A percentile compares a stretch with the other conserved stretches of the same genome.
These are phyloP conservation scores for Pyrenophora seminiperda DNA, from an alignment of 2,329 filamentous ascomycete species.

Conservation along the genomic window DNA sequence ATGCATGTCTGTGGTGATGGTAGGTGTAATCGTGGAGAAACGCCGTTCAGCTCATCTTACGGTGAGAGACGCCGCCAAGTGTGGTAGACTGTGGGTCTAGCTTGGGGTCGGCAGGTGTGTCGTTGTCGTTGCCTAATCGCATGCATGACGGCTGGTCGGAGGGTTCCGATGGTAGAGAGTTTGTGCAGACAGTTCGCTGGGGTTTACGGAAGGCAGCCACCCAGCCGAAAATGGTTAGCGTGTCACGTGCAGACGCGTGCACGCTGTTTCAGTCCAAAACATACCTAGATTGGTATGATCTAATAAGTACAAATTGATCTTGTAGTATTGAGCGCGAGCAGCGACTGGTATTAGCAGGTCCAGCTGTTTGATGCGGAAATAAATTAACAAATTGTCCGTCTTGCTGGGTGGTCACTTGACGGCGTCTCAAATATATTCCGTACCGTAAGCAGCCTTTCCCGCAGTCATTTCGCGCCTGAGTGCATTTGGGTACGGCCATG, in stretches of 20 bases:
- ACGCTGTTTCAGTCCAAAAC: too few species aligned
- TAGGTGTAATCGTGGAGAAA: conserved; percentile 11
- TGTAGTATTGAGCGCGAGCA: too few species aligned
- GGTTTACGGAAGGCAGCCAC: conserved; percentile 8
- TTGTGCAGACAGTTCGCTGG: conserved; percentile 1
- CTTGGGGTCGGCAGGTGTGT: conserved; percentile 9
- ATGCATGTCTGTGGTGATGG: conserved; percentile 19
- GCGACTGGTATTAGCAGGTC: too few species aligned
- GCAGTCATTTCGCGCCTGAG: too few species aligned
- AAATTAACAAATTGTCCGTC: too few species aligned
- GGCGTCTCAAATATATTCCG: too few species aligned
- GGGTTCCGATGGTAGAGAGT: conserved; percentile 2
- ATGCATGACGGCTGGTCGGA: conserved; percentile 6
- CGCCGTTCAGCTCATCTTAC: conserved; percentile 36
- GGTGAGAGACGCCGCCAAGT: conserved; percentile 32
- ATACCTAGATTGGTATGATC: too few species aligned
- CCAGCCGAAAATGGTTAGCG: conserved; percentile 7
- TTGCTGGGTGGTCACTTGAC: too few species aligned
- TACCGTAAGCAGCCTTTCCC: too few species aligned
- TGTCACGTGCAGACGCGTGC: conserved; percentile 19
- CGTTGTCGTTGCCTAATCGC: conserved; percentile 36
- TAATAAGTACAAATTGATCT: too few species aligned
- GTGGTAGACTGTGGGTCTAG: conserved; percentile 19
- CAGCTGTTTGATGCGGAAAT: too few species aligned
- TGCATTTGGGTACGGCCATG: too few species aligned